Percentiles rank a stretch among this genome's conserved stretches.
Evolutionary conservation across 1,139 yeast species (phyloP).

Genomic region (Yamadazyma oceani): DNA sequence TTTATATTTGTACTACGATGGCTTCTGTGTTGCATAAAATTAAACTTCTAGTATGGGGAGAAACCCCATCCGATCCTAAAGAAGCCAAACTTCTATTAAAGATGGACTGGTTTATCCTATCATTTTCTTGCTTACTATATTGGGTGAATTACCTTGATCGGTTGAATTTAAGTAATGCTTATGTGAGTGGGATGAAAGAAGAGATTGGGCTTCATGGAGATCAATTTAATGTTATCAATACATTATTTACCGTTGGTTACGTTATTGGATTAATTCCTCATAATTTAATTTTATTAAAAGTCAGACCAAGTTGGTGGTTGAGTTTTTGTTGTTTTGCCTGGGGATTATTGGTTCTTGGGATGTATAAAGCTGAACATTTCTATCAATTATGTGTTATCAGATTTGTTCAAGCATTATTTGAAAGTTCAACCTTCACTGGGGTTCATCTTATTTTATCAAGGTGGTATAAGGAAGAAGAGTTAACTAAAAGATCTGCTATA

Average conservation of each 20-base stretch:
- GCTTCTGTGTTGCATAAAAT: slow-evolving; percentile 7
- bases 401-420: slow-evolving; percentile 56
- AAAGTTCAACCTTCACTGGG: slow-evolving; percentile 55
- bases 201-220: slow-evolving; percentile 52
- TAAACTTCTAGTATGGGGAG: slow-evolving; percentile 35
- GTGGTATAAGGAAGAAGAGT: slow-evolving; percentile 52
- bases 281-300: slow-evolving; percentile 47
- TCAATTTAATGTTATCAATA: slow-evolving; percentile 47
- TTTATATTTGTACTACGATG: neutral
- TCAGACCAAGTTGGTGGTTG: slow-evolving; percentile 56
- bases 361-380: slow-evolving; percentile 44
- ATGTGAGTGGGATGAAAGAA: slow-evolving; percentile 61
- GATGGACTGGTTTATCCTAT: slow-evolving; percentile 56
- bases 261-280: slow-evolving; percentile 59
- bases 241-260: slow-evolving; percentile 62
- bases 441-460: slow-evolving; percentile 52
- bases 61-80: slow-evolving; percentile 34
- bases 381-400: slow-evolving; percentile 50
- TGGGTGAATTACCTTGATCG: slow-evolving; percentile 53
- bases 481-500: slow-evolving; percentile 47
- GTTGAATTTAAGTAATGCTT: slow-evolving; percentile 53
- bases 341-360: slow-evolving; percentile 54
- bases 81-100: slow-evolving; percentile 46
- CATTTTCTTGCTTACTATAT: slow-evolving; percentile 55
- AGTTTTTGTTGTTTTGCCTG: slow-evolving; percentile 54